Conservation (phyloP, 495 filamentous ascomycete species). For the Pyrenula aspistea region DNA sequence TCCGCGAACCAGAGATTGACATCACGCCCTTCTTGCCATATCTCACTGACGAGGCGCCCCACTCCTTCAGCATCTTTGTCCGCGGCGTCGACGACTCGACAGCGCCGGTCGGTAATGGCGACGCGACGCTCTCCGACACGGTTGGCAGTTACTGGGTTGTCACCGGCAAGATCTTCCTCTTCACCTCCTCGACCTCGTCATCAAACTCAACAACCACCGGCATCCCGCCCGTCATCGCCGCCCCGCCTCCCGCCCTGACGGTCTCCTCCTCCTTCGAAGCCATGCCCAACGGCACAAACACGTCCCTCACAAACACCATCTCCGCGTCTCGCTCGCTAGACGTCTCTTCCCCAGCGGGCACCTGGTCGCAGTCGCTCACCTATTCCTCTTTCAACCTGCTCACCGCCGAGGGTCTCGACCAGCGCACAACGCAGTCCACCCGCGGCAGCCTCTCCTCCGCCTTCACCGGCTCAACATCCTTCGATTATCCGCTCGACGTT, state of each 20-base stretch:
- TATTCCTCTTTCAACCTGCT: slow-evolving; percentile 48
- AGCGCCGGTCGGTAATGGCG: slow-evolving; percentile 18
- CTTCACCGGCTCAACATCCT: slow-evolving; percentile 15
- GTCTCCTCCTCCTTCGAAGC: slow-evolving; percentile 26
- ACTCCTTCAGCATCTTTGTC: slow-evolving; percentile 62
- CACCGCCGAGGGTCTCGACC: slow-evolving; percentile 44
- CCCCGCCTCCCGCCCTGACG: slow-evolving; percentile 28
- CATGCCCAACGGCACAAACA: slow-evolving; percentile 40
- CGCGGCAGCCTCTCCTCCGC: slow-evolving; percentile 41
- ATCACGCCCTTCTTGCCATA: slow-evolving; percentile 66
- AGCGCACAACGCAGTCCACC: slow-evolving; percentile 50
- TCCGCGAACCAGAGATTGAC: slow-evolving; percentile 74
- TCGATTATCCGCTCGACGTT: slow-evolving; percentile 52
- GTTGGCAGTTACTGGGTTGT: slow-evolving; percentile 71
- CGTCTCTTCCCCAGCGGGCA: slow-evolving; percentile 30
- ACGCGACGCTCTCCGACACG: slow-evolving; percentile 39
- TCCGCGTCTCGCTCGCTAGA: slow-evolving; percentile 43
- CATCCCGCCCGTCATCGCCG: slow-evolving; percentile 17
- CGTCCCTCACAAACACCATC: slow-evolving; percentile 48
- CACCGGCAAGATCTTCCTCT: slow-evolving; percentile 73
- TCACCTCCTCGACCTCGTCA: slow-evolving; percentile 37
- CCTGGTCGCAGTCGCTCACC: slow-evolving; percentile 53
- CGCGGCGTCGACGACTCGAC: slow-evolving; percentile 43
- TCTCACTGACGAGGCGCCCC: slow-evolving; percentile 49
- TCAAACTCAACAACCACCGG: slow-evolving; percentile 7